A percentile compares a stretch with the other conserved stretches of the same genome.
phyloP scores from a whole-genome alignment of 2,329 filamentous ascomycete genomes.

The Zasmidium citrigriseum region DNA sequence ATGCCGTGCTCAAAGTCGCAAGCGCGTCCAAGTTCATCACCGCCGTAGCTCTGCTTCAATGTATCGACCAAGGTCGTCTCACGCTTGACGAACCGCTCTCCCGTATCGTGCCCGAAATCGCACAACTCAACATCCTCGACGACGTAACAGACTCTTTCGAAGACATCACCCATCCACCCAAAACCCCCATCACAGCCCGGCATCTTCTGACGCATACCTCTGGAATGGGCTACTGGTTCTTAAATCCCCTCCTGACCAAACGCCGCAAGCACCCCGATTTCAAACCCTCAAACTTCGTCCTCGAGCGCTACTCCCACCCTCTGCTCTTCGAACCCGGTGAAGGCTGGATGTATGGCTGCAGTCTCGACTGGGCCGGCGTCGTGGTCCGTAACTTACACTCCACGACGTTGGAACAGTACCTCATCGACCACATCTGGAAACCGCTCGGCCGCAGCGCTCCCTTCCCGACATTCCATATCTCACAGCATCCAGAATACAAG shows the following conservation, averaged over 20 bases:
- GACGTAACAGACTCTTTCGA: neutral
- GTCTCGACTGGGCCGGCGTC: conserved; percentile 52
- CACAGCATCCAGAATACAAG: conserved; percentile 12
- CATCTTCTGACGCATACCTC: conserved; percentile 53
- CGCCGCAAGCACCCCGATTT: conserved; percentile 24
- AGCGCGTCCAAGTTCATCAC: conserved; percentile 51
- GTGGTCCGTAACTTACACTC: conserved; percentile 47
- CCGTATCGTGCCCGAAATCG: conserved; percentile 49
- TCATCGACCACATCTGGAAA: conserved; percentile 44
- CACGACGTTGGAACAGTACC: conserved; percentile 40
- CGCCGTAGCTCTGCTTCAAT: conserved; percentile 54
- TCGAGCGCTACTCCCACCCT: conserved; percentile 38
- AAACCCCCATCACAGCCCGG: conserved; percentile 8
- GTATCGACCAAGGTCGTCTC: conserved; percentile 55
- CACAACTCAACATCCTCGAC: conserved; percentile 21
- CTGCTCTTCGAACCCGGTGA: conserved; percentile 51
- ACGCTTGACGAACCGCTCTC: conserved; percentile 50
- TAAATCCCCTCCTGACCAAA: conserved; percentile 36
- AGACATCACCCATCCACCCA: neutral
- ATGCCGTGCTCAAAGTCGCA: conserved; percentile 34
- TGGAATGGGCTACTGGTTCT: conserved; percentile 48
- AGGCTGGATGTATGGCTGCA: conserved; percentile 50
- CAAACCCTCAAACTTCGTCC: conserved; percentile 33
- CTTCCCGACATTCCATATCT: conserved; percentile 24
- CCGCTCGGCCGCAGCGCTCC: conserved; percentile 40